These are phyloP conservation scores for Suillus subalutaceus DNA, from an alignment of 768 basidiomycete genomes.

Conservation along the genomic window DNA sequence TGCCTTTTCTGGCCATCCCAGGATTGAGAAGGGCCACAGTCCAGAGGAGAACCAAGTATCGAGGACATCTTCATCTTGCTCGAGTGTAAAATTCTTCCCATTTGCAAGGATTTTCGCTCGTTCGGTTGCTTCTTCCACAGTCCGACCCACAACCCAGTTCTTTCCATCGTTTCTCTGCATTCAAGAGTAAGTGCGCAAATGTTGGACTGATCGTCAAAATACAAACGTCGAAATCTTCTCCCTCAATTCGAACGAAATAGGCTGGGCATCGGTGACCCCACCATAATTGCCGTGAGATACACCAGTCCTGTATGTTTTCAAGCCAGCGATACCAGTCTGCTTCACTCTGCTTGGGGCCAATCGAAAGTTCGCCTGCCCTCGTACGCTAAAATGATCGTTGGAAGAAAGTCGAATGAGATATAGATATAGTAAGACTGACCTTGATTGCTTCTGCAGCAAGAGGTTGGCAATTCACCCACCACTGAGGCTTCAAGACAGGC, in stretches of 20 bases:
- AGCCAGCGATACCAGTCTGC: slow-evolving; percentile 97
- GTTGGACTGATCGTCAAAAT: background rate
- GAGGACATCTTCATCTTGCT: slow-evolving; percentile 95
- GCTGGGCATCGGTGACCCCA: slow-evolving; percentile 98
- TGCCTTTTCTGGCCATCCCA: slow-evolving; percentile 97
- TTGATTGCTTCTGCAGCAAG: slow-evolving; percentile 89
- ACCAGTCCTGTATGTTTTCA: slow-evolving; percentile 97
- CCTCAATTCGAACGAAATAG: slow-evolving; percentile 88
- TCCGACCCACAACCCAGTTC: slow-evolving; percentile 92
- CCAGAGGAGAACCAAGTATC: slow-evolving; percentile 99
- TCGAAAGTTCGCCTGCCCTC: slow-evolving; percentile 80
- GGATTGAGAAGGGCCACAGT: slow-evolving; percentile 95
- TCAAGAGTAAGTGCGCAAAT: background rate
- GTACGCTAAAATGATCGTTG: slow-evolving; percentile 62
- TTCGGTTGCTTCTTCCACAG: slow-evolving; percentile 72
- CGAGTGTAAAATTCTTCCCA: slow-evolving; percentile 69
- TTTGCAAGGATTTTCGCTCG: slow-evolving; percentile 72
- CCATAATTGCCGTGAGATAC: slow-evolving; percentile 98
- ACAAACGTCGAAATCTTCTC: slow-evolving; percentile 65
- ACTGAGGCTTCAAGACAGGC: slow-evolving; percentile 93
- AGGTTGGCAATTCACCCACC: slow-evolving; percentile 96
- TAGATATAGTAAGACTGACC: slow-evolving; percentile 41
- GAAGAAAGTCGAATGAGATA: slow-evolving; percentile 5
- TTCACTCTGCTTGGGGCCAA: slow-evolving; percentile 84
- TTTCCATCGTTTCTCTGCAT: slow-evolving; percentile 65